Percentiles rank a stretch among this genome's conserved stretches.
Conservation (phyloP, 495 filamentous ascomycete species). For the Penicillium parvum region DNA sequence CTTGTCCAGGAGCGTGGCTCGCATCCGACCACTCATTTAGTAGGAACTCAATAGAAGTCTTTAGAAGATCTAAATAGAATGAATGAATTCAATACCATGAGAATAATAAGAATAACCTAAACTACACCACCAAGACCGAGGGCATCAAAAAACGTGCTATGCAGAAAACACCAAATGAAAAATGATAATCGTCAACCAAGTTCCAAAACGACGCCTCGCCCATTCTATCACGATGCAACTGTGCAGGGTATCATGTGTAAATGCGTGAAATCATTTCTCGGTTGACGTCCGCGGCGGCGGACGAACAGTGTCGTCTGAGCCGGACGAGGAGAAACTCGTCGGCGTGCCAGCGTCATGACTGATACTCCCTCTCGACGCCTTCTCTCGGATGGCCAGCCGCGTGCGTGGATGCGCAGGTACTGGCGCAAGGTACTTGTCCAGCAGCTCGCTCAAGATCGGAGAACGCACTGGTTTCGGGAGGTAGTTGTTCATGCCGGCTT, state of each 20-base stretch:
- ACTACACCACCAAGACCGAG: background rate
- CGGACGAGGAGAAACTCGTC: slow-evolving; percentile 32
- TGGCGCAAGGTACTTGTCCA: slow-evolving; percentile 63
- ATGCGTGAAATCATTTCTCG: slow-evolving; percentile 18
- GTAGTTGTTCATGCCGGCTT: slow-evolving; percentile 94
- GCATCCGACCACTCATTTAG: too few species aligned
- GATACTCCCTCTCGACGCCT: slow-evolving; percentile 28
- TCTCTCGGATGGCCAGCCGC: slow-evolving; percentile 33
- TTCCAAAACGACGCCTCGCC: slow-evolving; percentile 14
- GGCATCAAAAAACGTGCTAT: background rate
- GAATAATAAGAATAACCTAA: background rate
- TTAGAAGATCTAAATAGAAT: too few species aligned
- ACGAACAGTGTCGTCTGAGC: slow-evolving; percentile 30
- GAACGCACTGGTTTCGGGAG: slow-evolving; percentile 84
- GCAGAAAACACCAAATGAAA: background rate
- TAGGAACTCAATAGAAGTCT: too few species aligned
- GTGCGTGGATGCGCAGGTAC: slow-evolving; percentile 43
- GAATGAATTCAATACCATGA: too few species aligned
- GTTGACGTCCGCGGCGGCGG: slow-evolving; percentile 2
- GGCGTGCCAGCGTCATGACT: slow-evolving; percentile 33
- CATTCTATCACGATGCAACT: slow-evolving; percentile 14
- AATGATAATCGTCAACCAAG: slow-evolving; percentile 2
- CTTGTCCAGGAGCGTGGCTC: too few species aligned
- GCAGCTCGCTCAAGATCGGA: slow-evolving; percentile 66
- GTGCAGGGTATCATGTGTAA: slow-evolving; percentile 25